Conservation (phyloP, 1,284 basidiomycete genomes). For the Irpex sp. region DNA sequence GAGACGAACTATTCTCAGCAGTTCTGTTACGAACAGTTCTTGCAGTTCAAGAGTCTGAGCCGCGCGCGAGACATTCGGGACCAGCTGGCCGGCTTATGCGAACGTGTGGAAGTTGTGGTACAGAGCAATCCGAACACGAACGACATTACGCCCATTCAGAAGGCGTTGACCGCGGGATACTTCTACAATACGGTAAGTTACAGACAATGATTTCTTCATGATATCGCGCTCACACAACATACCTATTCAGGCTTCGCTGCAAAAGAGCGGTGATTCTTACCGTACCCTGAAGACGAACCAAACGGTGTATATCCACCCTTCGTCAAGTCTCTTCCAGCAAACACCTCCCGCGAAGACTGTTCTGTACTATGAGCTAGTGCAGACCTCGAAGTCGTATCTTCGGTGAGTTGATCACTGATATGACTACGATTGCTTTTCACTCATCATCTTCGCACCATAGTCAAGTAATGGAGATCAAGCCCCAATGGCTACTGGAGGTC, state of each 20-base stretch:
- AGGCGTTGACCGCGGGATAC: slow-evolving; percentile 92
- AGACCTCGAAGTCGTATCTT: slow-evolving; percentile 86
- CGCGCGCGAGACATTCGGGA: slow-evolving; percentile 96
- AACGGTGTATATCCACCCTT: slow-evolving; percentile 95
- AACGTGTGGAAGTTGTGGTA: slow-evolving; percentile 93
- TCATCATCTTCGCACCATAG: slow-evolving; percentile 37
- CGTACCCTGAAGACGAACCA: slow-evolving; percentile 93
- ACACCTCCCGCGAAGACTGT: slow-evolving; percentile 91
- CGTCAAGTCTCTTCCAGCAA: slow-evolving; percentile 90
- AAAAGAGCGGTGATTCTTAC: slow-evolving; percentile 91
- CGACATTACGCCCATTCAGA: slow-evolving; percentile 91
- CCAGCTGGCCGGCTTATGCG: slow-evolving; percentile 92
- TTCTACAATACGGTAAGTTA: slow-evolving; percentile 91
- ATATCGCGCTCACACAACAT: neutral
- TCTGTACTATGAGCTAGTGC: slow-evolving; percentile 92
- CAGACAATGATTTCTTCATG: too few relatives aligned
- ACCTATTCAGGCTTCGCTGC: slow-evolving; percentile 68
- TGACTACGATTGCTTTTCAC: neutral
- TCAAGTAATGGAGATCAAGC: slow-evolving; percentile 97
- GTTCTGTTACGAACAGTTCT: slow-evolving; percentile 94
- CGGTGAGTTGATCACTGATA: slow-evolving; percentile 37
- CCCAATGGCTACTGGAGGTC: slow-evolving; percentile 90
- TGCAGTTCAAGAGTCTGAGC: slow-evolving; percentile 95
- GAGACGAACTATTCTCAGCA: slow-evolving; percentile 95
- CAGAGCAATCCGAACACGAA: slow-evolving; percentile 85